Percentiles rank a stretch among this genome's conserved stretches.
Evolutionary conservation across 164 flowering plant genomes (phyloP).

Genomic region (Protea cynaroides): DNA sequence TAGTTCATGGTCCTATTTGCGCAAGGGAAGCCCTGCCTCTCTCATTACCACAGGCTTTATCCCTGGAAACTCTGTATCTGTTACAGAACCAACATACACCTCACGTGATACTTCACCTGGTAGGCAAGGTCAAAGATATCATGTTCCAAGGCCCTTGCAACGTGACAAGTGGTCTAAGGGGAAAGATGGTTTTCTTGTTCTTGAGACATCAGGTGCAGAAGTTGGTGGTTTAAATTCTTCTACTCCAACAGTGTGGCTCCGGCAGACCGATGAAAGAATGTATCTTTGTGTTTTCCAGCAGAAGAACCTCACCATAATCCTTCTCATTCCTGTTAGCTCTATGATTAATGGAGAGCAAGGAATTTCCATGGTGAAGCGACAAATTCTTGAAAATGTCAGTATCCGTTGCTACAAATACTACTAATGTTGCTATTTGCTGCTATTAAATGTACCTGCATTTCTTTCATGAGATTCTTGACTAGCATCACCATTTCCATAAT

Average conservation of each 20-base stretch:
- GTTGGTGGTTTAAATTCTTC: slow-evolving; percentile 32
- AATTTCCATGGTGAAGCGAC: slow-evolving; percentile 66
- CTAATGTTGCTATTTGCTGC: background rate
- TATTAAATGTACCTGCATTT: no score
- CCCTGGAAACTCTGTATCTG: slow-evolving; percentile 26
- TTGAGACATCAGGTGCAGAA: slow-evolving; percentile 72
- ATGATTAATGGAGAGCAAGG: slow-evolving; percentile 69
- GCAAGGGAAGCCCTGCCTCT: slow-evolving; percentile 51
- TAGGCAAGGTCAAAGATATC: slow-evolving; percentile 31
- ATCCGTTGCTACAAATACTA: slow-evolving; percentile 4
- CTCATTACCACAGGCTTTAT: slow-evolving; percentile 33
- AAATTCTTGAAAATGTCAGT: slow-evolving; percentile 84
- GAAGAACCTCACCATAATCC: slow-evolving; percentile 64
- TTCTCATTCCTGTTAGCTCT: slow-evolving; percentile 71
- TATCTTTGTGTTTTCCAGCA: slow-evolving; percentile 77
- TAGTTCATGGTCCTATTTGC: slow-evolving; percentile 83
- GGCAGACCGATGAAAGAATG: slow-evolving; percentile 73
- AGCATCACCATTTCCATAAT: no score
- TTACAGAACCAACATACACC: slow-evolving; percentile 35
- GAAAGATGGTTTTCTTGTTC: slow-evolving; percentile 83
- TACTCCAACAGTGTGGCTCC: slow-evolving; percentile 70
- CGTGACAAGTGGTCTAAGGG: slow-evolving; percentile 78
- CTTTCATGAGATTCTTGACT: no score
- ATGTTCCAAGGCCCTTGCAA: slow-evolving; percentile 64
- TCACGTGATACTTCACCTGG: slow-evolving; percentile 46